These are phyloP conservation scores for Colletotrichum godetiae DNA, from an alignment of 2,329 filamentous ascomycete genomes.

Conservation along the genomic window DNA sequence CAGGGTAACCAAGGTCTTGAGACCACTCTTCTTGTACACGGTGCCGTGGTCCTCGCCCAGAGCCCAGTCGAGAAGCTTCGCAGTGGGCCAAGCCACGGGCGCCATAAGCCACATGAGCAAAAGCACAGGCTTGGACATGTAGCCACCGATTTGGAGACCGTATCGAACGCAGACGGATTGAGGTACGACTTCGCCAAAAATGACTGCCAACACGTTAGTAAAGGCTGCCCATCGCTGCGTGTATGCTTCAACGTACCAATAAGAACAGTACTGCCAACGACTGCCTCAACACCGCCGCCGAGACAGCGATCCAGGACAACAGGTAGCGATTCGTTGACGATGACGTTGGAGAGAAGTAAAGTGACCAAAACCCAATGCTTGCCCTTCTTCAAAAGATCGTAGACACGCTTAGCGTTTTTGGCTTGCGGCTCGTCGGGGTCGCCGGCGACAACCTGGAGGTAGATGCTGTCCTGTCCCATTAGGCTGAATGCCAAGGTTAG, in stretches of 20 bases:
- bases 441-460: slow-evolving; percentile 91
- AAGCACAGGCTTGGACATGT: slow-evolving; percentile 90
- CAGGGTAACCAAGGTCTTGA: slow-evolving; percentile 95
- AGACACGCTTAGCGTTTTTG: slow-evolving; percentile 84
- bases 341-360: slow-evolving; percentile 92
- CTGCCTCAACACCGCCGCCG: slow-evolving; percentile 93
- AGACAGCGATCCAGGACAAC: slow-evolving; percentile 95
- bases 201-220: slow-evolving; percentile 68
- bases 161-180: slow-evolving; percentile 97
- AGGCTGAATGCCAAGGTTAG: slow-evolving; percentile 50
- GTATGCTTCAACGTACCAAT: slow-evolving; percentile 74
- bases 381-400: slow-evolving; percentile 82
- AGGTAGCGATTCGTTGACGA: slow-evolving; percentile 95
- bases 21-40: slow-evolving; percentile 95
- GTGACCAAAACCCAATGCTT: slow-evolving; percentile 99
- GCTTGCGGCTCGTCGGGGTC: slow-evolving; percentile 88
- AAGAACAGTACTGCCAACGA: slow-evolving; percentile 90
- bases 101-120: slow-evolving; percentile 91
- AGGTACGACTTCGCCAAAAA: slow-evolving; percentile 96
- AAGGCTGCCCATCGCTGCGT: background rate
- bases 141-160: slow-evolving; percentile 92
- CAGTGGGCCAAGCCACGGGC: slow-evolving; percentile 92
- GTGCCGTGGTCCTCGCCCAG: slow-evolving; percentile 92
- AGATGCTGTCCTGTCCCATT: slow-evolving; percentile 89
- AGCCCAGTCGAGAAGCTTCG: slow-evolving; percentile 92